These are phyloP conservation scores for Penicillium waksmanii DNA, from an alignment of 495 filamentous ascomycete genomes.

Conservation along the genomic window DNA sequence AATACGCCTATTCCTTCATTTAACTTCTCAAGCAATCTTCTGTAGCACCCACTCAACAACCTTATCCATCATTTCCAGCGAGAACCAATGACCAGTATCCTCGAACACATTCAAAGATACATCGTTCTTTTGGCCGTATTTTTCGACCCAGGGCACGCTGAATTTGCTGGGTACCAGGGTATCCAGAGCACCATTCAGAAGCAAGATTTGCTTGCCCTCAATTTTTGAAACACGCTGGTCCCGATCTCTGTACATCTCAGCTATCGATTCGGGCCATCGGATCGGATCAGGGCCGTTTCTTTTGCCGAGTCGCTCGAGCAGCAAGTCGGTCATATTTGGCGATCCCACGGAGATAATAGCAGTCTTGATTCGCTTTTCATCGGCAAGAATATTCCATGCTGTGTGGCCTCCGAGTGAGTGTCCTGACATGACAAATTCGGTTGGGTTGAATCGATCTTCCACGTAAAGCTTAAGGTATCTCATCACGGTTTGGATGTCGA, in stretches of 20 bases:
- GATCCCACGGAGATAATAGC: neutral
- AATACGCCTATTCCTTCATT: neutral
- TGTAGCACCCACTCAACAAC: neutral
- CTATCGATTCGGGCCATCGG: constrained; percentile 3
- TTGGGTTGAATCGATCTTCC: constrained; percentile 3
- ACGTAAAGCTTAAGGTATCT: constrained; percentile 1
- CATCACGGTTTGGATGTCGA: constrained; percentile 1
- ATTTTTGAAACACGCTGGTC: neutral
- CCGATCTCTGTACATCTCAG: neutral
- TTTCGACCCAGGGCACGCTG: constrained; percentile 1
- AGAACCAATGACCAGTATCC: constrained; percentile 4
- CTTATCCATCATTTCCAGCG: constrained; percentile 5
- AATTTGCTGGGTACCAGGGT: constrained; percentile 1
- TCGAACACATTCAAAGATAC: constrained; percentile 4
- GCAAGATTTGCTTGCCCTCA: neutral
- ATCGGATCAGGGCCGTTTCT: neutral
- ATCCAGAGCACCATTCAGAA: constrained; percentile 5
- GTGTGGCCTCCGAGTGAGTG: constrained; percentile 4
- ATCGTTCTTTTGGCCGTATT: neutral
- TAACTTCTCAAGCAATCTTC: neutral
- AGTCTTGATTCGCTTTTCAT: neutral
- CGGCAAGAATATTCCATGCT: constrained; percentile 2
- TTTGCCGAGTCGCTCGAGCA: neutral
- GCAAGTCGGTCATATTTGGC: neutral
- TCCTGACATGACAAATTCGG: constrained; percentile 2